Conservation (phyloP, 2,329 filamentous ascomycete species). For the Metarhizium robertsii region DNA sequence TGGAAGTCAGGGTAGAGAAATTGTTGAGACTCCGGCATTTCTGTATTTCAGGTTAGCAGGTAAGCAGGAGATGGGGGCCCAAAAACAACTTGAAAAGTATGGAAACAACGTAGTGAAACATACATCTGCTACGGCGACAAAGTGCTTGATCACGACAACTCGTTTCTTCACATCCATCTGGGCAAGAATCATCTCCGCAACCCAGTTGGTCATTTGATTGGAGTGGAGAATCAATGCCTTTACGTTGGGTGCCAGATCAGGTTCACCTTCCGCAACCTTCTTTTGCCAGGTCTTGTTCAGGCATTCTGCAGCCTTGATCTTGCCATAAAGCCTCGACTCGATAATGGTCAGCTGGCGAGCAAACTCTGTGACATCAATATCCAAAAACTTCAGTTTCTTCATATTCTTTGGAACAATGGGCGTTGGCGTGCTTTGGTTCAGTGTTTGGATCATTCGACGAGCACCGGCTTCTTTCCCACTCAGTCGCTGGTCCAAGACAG, state of each 20-base stretch:
- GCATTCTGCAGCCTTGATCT: conserved; percentile 93
- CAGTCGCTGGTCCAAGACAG: conserved; percentile 79
- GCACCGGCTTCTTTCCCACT: conserved; percentile 79
- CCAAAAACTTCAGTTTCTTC: conserved; percentile 98
- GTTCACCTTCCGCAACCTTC: conserved; percentile 72
- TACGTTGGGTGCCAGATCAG: conserved; percentile 85
- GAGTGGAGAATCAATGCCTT: conserved; percentile 95
- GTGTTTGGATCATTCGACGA: conserved; percentile 77
- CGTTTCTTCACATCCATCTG: conserved; percentile 93
- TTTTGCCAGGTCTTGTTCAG: conserved; percentile 99
- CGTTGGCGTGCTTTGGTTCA: conserved; percentile 71
- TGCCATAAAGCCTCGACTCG: conserved; percentile 87
- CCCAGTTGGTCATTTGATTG: conserved; percentile 98
- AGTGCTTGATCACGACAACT: conserved; percentile 96
- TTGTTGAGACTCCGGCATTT: conserved; percentile 94
- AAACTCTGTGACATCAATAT: conserved; percentile 93
- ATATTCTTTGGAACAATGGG: conserved; percentile 97
- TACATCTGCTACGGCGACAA: conserved; percentile 92
- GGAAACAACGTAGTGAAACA: conserved; percentile 25
- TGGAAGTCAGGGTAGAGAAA: conserved; percentile 93
- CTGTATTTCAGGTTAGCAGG: conserved; percentile 30
- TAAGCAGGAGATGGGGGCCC: conserved; percentile 4
- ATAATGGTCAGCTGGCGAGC: conserved; percentile 97
- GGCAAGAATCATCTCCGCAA: conserved; percentile 95
- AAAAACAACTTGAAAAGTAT: neutral